A percentile compares a stretch with the other conserved stretches of the same genome.
These are phyloP conservation scores for Hortaea werneckii DNA, from an alignment of 2,329 filamentous ascomycete genomes.

Conservation along the genomic window DNA sequence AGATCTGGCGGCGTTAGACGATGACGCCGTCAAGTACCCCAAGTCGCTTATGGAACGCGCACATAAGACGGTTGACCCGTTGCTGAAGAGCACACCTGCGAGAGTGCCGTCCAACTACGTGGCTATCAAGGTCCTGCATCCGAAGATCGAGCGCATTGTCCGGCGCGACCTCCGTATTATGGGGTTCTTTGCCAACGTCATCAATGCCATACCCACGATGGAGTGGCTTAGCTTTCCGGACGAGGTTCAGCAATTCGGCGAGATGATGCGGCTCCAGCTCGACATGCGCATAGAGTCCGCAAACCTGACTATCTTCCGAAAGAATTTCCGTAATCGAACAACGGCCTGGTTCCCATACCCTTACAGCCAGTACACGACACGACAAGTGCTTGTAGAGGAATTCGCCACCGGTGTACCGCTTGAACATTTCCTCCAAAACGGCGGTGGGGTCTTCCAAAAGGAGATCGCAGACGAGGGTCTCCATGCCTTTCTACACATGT, in stretches of 20 bases:
- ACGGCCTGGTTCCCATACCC: slow-evolving; percentile 97
- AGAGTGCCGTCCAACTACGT: slow-evolving; percentile 86
- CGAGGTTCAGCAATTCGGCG: slow-evolving; percentile 85
- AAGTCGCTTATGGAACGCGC: slow-evolving; percentile 58
- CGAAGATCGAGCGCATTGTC: slow-evolving; percentile 78
- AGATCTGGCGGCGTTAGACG: slow-evolving; percentile 56
- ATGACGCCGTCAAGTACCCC: slow-evolving; percentile 44
- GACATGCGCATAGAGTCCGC: slow-evolving; percentile 90
- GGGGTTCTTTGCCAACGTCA: slow-evolving; percentile 73
- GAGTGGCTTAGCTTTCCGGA: slow-evolving; percentile 96
- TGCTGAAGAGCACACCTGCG: slow-evolving; percentile 77
- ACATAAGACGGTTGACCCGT: slow-evolving; percentile 68
- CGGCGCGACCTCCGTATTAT: slow-evolving; percentile 90
- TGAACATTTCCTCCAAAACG: slow-evolving; percentile 79
- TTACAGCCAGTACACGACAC: slow-evolving; percentile 83
- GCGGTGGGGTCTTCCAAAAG: slow-evolving; percentile 82
- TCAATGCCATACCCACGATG: slow-evolving; percentile 85
- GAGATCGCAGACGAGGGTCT: slow-evolving; percentile 93
- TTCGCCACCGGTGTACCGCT: slow-evolving; percentile 91
- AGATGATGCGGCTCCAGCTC: slow-evolving; percentile 98
- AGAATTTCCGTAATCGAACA: slow-evolving; percentile 77
- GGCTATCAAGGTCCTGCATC: slow-evolving; percentile 91
- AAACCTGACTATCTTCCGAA: slow-evolving; percentile 78
- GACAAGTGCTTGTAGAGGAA: slow-evolving; percentile 87
- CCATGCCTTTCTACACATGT: slow-evolving; percentile 91